Evolutionary conservation across 176 grass and related monocot genomes (phyloP).

Genomic region (Juncus inflexus): DNA sequence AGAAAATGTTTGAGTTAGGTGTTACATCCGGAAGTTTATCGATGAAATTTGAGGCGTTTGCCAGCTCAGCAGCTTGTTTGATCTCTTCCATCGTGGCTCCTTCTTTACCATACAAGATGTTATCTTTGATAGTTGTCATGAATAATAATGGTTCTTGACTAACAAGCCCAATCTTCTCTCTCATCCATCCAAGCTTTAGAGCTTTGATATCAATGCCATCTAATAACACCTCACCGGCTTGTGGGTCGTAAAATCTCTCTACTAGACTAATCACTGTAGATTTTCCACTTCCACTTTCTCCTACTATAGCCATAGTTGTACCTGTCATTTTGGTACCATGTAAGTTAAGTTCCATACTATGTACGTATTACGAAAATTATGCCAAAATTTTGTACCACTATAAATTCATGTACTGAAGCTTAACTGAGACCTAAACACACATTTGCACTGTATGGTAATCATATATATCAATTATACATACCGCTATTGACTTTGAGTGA

Average conservation of each 20-base stretch:
- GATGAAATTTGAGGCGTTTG: constrained; percentile 86
- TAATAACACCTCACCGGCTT: constrained; percentile 73
- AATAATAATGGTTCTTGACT: constrained; percentile 89
- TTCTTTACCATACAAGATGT: constrained; percentile 84
- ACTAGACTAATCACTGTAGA: constrained; percentile 78
- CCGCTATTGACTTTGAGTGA: constrained; percentile 59
- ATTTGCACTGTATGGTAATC: too few relatives aligned
- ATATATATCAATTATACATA: neutral
- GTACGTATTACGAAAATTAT: too few relatives aligned
- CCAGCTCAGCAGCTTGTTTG: constrained; percentile 58
- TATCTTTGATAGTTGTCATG: constrained; percentile 76
- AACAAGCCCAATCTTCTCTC: constrained; percentile 79
- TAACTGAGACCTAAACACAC: too few relatives aligned
- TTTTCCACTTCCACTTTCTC: constrained; percentile 92
- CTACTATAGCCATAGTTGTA: constrained; percentile 79
- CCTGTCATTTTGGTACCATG: constrained; percentile 1
- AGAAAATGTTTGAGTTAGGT: neutral
- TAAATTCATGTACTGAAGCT: too few relatives aligned
- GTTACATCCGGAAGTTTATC: constrained; percentile 76
- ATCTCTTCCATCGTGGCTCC: constrained; percentile 73
- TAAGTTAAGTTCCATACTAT: too few relatives aligned
- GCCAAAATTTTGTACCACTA: too few relatives aligned
- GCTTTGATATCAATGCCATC: constrained; percentile 74
- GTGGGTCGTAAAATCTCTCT: constrained; percentile 81
- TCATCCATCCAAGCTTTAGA: constrained; percentile 60